These are phyloP conservation scores for Puccinia triticina DNA, from an alignment of 1,284 basidiomycete genomes.

Conservation along the genomic window DNA sequence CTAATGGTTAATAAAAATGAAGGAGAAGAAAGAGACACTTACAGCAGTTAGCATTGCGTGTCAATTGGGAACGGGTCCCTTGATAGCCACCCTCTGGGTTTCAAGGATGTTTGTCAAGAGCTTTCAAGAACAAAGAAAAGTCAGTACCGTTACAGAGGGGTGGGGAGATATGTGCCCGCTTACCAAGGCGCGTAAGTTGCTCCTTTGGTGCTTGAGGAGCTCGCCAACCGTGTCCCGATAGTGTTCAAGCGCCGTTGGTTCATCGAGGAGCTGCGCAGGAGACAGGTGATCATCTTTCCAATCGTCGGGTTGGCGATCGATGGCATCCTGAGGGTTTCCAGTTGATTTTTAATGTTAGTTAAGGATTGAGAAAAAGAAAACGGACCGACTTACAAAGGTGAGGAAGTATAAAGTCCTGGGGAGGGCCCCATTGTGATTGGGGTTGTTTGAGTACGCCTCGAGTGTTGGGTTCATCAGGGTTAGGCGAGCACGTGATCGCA, in stretches of 20 bases:
- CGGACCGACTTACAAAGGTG: neutral
- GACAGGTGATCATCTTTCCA: neutral
- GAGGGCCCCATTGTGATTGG: neutral
- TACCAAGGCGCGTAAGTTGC: neutral
- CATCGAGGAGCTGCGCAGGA: neutral
- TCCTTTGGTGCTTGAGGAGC: conserved; percentile 8
- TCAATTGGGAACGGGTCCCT: neutral
- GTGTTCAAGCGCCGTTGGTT: neutral
- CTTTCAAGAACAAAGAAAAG: neutral
- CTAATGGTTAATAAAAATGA: neutral
- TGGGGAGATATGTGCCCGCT: neutral
- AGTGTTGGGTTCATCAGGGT: neutral
- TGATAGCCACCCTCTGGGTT: neutral
- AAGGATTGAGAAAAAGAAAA: neutral
- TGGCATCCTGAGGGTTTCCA: neutral
- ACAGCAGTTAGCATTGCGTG: neutral
- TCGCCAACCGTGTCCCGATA: neutral
- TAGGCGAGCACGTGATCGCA: neutral
- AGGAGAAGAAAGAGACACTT: neutral
- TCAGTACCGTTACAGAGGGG: neutral
- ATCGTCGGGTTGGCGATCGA: neutral
- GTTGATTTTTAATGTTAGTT: too few relatives aligned
- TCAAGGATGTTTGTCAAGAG: conserved; percentile 8
- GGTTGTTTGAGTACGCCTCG: neutral
- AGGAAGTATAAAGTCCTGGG: neutral